Conservation (phyloP, 2,329 filamentous ascomycete species). For the Clonostachys chloroleuca region DNA sequence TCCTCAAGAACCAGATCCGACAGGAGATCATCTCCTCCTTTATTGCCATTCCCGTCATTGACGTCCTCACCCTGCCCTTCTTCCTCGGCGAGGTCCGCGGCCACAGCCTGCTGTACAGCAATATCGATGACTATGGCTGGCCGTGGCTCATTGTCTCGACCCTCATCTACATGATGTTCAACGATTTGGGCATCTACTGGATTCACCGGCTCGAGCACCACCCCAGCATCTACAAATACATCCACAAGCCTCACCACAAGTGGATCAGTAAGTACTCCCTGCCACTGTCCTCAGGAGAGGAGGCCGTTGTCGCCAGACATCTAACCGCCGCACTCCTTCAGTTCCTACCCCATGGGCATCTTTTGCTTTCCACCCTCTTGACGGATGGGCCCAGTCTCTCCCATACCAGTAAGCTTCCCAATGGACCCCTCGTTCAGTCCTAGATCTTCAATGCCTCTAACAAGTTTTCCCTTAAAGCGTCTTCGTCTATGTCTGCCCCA, state of each 20-base stretch:
- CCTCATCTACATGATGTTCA: constrained; percentile 34
- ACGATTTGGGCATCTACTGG: constrained; percentile 41
- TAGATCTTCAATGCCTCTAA: too few relatives aligned
- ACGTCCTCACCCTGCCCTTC: constrained; percentile 33
- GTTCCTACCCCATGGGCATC: constrained; percentile 40
- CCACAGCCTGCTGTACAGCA: constrained; percentile 32
- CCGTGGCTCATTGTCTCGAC: constrained; percentile 27
- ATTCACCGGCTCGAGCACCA: constrained; percentile 41
- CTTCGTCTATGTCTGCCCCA: constrained; percentile 37
- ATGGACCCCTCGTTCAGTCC: too few relatives aligned
- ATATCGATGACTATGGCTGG: constrained; percentile 15
- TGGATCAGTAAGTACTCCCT: constrained; percentile 24
- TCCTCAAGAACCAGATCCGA: constrained; percentile 39
- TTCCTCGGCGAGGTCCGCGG: constrained; percentile 43
- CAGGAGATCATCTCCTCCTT: constrained; percentile 37
- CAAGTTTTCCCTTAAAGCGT: constrained; percentile 15
- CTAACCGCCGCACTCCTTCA: constrained; percentile 10
- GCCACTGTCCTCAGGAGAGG: constrained; percentile 10
- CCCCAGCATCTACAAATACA: constrained; percentile 38
- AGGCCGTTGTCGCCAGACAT: not conserved
- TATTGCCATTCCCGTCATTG: constrained; percentile 17
- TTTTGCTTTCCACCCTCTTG: constrained; percentile 40
- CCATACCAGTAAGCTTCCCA: constrained; percentile 27
- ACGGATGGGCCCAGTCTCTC: constrained; percentile 38
- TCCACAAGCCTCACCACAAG: constrained; percentile 44